phyloP scores from a whole-genome alignment of 2,329 filamentous ascomycete genomes.

The Lachnellula hyalina region DNA sequence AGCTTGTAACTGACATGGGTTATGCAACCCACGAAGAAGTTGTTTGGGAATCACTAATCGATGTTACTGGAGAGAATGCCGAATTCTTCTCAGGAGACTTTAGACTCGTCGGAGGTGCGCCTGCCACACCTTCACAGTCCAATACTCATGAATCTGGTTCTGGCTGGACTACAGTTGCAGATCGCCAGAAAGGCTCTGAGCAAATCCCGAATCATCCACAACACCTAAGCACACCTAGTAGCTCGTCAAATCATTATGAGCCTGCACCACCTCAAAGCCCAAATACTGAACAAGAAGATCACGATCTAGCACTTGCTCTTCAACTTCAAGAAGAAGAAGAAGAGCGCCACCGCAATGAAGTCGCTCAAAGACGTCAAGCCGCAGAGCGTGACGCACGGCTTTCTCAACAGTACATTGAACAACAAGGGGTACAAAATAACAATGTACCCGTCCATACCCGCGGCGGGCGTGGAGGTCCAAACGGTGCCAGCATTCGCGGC shows the following conservation, averaged over 20 bases:
- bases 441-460: constrained; percentile 26
- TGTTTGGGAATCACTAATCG: constrained; percentile 90
- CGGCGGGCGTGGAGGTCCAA: constrained; percentile 22
- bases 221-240: constrained; percentile 3
- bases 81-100: constrained; percentile 92
- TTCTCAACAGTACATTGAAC: constrained; percentile 66
- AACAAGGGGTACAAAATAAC: constrained; percentile 45
- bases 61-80: constrained; percentile 76
- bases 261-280: constrained; percentile 16
- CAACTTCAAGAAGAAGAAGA: constrained; percentile 96
- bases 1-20: constrained; percentile 87
- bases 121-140: constrained; percentile 8
- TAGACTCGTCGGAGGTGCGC: constrained; percentile 64
- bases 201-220: constrained; percentile 4
- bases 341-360: constrained; percentile 59
- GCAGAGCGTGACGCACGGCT: constrained; percentile 42
- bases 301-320: constrained; percentile 77
- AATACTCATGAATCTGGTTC: constrained; percentile 5
- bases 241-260: constrained; percentile 5
- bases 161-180: constrained; percentile 21
- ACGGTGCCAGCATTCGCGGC: background rate
- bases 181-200: background rate
- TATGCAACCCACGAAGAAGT: constrained; percentile 85
- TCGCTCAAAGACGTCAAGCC: constrained; percentile 59
- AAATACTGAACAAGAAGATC: constrained; percentile 66